A percentile compares a stretch with the other conserved stretches of the same genome.
Conservation (phyloP, 225 moss, liverwort and hornwort species). For the Anthoceros angustus region DNA sequence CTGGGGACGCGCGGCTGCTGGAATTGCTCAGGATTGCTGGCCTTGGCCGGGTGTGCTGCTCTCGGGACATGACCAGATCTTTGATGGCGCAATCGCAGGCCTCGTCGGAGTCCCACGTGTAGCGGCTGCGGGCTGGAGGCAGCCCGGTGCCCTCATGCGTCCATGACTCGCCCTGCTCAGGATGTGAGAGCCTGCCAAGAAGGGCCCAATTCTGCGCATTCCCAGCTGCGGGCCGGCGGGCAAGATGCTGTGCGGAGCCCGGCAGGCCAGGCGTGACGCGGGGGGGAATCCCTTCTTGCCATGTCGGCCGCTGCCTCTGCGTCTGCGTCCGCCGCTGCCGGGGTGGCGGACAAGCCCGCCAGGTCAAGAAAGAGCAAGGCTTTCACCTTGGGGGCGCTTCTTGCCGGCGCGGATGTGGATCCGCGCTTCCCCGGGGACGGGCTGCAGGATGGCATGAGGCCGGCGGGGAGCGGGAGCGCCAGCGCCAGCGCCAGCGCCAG, state of each 20-base stretch:
- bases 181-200: not conserved
- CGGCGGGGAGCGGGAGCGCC: not conserved
- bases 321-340: not conserved
- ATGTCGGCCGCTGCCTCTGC: not conserved
- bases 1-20: no score
- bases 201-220: not conserved
- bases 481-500: no score
- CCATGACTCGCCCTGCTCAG: not conserved
- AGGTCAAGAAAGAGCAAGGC: constrained; percentile 1
- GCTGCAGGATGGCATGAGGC: not conserved
- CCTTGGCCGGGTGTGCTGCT: no score
- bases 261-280: not conserved
- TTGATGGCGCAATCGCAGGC: no score
- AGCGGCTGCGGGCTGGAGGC: no score
- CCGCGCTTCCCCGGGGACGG: not conserved
- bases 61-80: no score
- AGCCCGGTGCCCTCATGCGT: not conserved
- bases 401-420: not conserved
- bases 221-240: not conserved
- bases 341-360: not conserved
- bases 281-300: not conserved
- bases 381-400: not conserved
- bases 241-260: not conserved
- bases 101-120: no score
- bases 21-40: no score